Conservation (phyloP, 164 flowering plant genomes). For the Berberis vulgaris region DNA sequence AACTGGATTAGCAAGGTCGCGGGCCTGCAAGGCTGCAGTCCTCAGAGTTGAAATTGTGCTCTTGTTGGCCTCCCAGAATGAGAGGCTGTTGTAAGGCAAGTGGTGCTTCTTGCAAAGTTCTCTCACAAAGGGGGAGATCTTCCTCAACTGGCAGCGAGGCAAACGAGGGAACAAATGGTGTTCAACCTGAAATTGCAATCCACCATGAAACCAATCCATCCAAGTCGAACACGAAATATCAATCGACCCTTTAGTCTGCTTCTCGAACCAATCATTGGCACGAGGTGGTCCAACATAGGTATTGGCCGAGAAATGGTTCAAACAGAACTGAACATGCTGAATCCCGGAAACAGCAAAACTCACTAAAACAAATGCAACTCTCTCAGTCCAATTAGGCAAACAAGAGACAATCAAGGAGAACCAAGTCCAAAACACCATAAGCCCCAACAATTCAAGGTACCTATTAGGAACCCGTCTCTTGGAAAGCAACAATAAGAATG, state of each 20-base stretch:
- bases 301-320: slow-evolving; percentile 18
- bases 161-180: slow-evolving; percentile 23
- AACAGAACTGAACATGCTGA: slow-evolving; percentile 18
- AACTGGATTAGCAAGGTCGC: slow-evolving; percentile 19
- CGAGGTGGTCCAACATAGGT: slow-evolving; percentile 17
- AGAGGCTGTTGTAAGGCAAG: slow-evolving; percentile 11
- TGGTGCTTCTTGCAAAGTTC: slow-evolving; percentile 19
- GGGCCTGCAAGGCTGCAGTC: slow-evolving; percentile 14
- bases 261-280: slow-evolving; percentile 20
- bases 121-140: slow-evolving; percentile 17
- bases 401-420: slow-evolving; percentile 10
- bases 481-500: slow-evolving; percentile 9
- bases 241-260: slow-evolving; percentile 18
- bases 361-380: slow-evolving; percentile 7
- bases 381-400: slow-evolving; percentile 19
- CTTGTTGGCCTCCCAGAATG: slow-evolving; percentile 18
- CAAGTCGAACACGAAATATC: slow-evolving; percentile 18
- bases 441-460: slow-evolving; percentile 9
- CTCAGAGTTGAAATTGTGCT: slow-evolving; percentile 13
- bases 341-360: slow-evolving; percentile 14
- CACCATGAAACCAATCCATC: slow-evolving; percentile 31
- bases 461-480: slow-evolving; percentile 9
- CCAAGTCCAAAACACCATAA: slow-evolving; percentile 19
- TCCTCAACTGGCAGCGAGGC: slow-evolving; percentile 21
- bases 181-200: slow-evolving; percentile 23